phyloP scores from a whole-genome alignment of 179 eudicot genomes.

The Beta lomatogona region DNA sequence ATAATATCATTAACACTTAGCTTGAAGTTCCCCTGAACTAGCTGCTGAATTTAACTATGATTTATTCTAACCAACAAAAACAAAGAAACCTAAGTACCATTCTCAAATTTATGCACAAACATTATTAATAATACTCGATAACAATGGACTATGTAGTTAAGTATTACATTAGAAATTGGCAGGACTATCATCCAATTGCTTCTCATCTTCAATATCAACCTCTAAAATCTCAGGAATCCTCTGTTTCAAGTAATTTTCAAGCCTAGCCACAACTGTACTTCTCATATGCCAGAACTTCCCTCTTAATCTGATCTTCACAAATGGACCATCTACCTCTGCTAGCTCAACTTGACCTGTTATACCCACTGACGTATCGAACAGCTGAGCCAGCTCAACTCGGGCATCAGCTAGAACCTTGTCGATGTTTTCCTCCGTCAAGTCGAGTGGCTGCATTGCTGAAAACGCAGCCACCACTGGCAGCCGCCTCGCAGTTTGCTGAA shows the following conservation, averaged over 20 bases:
- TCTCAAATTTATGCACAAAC: conserved; percentile 4
- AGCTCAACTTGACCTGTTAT: conserved; percentile 78
- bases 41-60: too few relatives aligned
- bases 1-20: too few relatives aligned
- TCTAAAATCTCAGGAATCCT: conserved; percentile 90
- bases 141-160: too few relatives aligned
- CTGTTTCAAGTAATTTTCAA: conserved; percentile 81
- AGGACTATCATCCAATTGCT: conserved; percentile 90
- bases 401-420: conserved; percentile 63
- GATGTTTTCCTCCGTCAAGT: conserved; percentile 82
- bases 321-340: conserved; percentile 87
- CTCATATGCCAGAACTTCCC: conserved; percentile 91
- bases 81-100: too few relatives aligned
- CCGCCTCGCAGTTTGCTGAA: background rate
- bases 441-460: conserved; percentile 60
- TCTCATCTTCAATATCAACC: conserved; percentile 96
- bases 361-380: conserved; percentile 75
- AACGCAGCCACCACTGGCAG: conserved; percentile 31
- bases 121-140: background rate
- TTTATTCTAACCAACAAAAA: too few relatives aligned
- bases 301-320: conserved; percentile 72
- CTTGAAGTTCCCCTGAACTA: too few relatives aligned
- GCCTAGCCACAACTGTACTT: conserved; percentile 68
- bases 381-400: conserved; percentile 62
- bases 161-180: conserved; percentile 40